Percentiles rank a stretch among this genome's conserved stretches.
phyloP scores from a whole-genome alignment of 1,284 basidiomycete genomes.

The Microbotryum violaceum region DNA sequence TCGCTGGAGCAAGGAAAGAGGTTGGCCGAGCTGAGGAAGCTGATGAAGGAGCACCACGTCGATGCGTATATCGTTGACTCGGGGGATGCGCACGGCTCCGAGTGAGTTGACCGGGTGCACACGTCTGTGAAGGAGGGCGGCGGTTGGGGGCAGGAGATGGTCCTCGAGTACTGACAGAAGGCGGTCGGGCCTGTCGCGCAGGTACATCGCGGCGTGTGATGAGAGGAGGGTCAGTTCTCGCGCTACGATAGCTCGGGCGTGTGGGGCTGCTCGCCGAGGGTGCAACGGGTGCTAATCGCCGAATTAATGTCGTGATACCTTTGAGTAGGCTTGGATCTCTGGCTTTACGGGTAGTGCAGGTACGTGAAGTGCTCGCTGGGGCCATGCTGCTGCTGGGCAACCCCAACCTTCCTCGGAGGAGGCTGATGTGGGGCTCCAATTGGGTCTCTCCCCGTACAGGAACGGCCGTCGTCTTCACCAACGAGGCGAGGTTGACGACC shows the following conservation, averaged over 20 bases:
- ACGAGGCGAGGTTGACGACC: constrained; percentile 19
- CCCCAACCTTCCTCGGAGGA: no score
- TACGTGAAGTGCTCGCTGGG: not conserved
- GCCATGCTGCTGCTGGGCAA: not conserved
- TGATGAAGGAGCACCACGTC: constrained; percentile 5
- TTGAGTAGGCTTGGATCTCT: constrained; percentile 20
- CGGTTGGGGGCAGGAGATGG: no score
- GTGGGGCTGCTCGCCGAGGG: not conserved
- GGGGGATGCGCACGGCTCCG: constrained; percentile 22
- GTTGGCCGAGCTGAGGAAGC: constrained; percentile 7
- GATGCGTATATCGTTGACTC: constrained; percentile 19
- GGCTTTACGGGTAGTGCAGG: constrained; percentile 27
- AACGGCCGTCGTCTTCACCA: constrained; percentile 16
- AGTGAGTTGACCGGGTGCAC: not conserved
- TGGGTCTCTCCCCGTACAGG: not conserved
- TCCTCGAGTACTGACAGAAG: no score
- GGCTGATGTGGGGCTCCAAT: not conserved
- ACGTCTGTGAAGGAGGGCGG: no score
- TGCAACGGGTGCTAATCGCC: no score
- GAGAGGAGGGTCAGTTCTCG: constrained; percentile 14
- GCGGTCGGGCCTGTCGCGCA: no score
- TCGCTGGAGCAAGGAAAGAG: not conserved
- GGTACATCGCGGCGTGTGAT: constrained; percentile 16
- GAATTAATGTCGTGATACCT: no score
- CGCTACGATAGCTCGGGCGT: not conserved